Base-by-base conservation (phyloP, 495 filamentous ascomycete genomes). In the Penicillium salamii region DNA sequence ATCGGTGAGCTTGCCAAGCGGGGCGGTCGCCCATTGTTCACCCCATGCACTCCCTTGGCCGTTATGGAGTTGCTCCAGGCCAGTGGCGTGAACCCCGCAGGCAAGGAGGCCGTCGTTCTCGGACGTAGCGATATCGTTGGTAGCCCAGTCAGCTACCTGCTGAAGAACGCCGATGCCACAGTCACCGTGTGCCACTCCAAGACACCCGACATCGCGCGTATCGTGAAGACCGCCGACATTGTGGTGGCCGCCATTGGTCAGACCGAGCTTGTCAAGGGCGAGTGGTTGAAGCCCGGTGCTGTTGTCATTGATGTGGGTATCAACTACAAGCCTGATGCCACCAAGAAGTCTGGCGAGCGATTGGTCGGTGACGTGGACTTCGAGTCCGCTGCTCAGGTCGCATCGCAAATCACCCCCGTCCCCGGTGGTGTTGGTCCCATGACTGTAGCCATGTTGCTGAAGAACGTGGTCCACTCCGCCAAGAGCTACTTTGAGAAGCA, bases 231-330 rank as follows among this genome's bases (percentile, higher is more conserved):
- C 33, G 95, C 95, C 15, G 93, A 98, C 58, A 81, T 98, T 42
- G 75, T 98, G 18, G 84, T 98, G 28, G 90, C 88, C 13, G 93
- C 93, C 13, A 96, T 97, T 70, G 93, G 93, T 28, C 75, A 90
- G 62, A 79, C 91, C 3, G 79, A 81, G 47, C 93, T 95, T 58
- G 81, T 98, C 56, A 91, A 90, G 68, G 93, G 92, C 43, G 91
- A 97, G 33, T 96, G 90, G 90, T 65, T 98, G 57, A 98, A 97
- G 74, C 82, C 86, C 8, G 93, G 93, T 18, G 89, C 79, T 15
- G 91, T 97, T 12, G 91, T 98, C 20, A 96, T 98, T 63, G 93
- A 98, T 65, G 93, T 98, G 19, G 93, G 93, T 39, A 98, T 91
- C 46, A 98, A 97, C 72, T 97, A 89, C 76, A 85, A 97, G 54